Evolutionary conservation across 345 rosid species (phyloP), one percentile per base, ranked within the genome.

Genomic region (Turnera subulata): DNA sequence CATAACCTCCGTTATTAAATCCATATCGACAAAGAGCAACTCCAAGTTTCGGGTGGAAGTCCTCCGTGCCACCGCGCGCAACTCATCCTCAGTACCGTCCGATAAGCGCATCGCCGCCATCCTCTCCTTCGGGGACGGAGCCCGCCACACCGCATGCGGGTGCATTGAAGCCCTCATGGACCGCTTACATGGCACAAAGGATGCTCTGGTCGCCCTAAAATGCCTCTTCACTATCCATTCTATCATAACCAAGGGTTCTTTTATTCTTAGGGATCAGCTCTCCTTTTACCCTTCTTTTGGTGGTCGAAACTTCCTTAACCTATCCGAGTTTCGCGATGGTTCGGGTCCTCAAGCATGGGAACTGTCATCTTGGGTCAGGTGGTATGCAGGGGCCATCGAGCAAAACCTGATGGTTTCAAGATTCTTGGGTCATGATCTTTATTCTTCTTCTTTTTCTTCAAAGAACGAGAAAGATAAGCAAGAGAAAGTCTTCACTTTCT

Each of bases 321-420:
- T 80, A 4, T 73, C 78, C 4, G 56, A 5, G 56, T 84, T 82
- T 49, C 64, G 69, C 2, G 81, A 70, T 35, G 39, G 24, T 35
- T 69, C 63, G 32, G 79, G 78, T 56, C 46, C 32, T 9, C 81
- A 76, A 42, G 46, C 67, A 16, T 37, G 46, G 64, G 79, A 68
- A 40, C 21, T 72, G 45, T 78, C 87, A 6, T 40, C 78, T 0
- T 85, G 88, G 91, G 84, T 74, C 24, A 72, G 82, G 55, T 85
- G 91, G 85, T 78, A 82, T 59, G 81, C 91, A 0, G 66, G 58
- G n/a, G 63, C 63, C 19, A 17, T 85, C 62, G 84, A 80, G 67
- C 72, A 69, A 11, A 78, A 60, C 55, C 35, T 85, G 42, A 67
- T 24, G 37, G 76, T 71, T 17, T 73, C 82, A n/a, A 71, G 80